Conservation (phyloP, 2,329 filamentous ascomycete genomes). For the Botrytis paeoniae region DNA sequence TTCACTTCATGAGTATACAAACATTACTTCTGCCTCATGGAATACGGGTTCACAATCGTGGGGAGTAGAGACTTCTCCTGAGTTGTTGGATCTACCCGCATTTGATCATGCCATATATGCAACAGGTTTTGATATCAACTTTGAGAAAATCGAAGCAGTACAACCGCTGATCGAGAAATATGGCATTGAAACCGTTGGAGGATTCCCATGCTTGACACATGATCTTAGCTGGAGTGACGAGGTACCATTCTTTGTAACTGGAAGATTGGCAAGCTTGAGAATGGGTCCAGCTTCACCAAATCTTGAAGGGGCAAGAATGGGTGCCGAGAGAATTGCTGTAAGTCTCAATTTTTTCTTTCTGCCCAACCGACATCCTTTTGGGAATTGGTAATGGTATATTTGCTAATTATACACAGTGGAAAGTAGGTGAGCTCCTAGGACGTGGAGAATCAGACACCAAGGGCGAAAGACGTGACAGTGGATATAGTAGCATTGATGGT, state of each 20-base stretch:
- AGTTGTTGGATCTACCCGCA: slow-evolving; percentile 44
- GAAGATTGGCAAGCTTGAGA: slow-evolving; percentile 62
- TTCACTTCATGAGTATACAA: slow-evolving; percentile 24
- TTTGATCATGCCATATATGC: slow-evolving; percentile 49
- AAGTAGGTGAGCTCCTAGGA: slow-evolving; percentile 27
- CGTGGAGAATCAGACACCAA: not conserved
- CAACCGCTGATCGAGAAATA: slow-evolving; percentile 55
- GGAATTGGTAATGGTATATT: not conserved
- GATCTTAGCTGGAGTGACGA: slow-evolving; percentile 72
- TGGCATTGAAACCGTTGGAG: slow-evolving; percentile 61
- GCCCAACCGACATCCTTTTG: not conserved
- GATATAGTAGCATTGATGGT: slow-evolving; percentile 20
- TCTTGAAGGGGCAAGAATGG: slow-evolving; percentile 68
- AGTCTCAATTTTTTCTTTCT: not conserved
- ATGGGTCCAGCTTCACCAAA: slow-evolving; percentile 72
- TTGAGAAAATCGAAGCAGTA: slow-evolving; percentile 59
- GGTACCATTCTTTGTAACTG: slow-evolving; percentile 72
- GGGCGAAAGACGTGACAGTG: slow-evolving; percentile 19
- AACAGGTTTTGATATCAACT: slow-evolving; percentile 66
- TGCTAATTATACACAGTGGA: slow-evolving; percentile 22
- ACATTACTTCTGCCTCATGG: slow-evolving; percentile 51
- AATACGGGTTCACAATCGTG: slow-evolving; percentile 47
- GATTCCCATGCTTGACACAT: slow-evolving; percentile 70
- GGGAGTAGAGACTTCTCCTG: slow-evolving; percentile 48
- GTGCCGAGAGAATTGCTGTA: slow-evolving; percentile 59